Evolutionary conservation across 208 protist genomes (phyloP).

Genomic region (Wallacemonas sp.): DNA sequence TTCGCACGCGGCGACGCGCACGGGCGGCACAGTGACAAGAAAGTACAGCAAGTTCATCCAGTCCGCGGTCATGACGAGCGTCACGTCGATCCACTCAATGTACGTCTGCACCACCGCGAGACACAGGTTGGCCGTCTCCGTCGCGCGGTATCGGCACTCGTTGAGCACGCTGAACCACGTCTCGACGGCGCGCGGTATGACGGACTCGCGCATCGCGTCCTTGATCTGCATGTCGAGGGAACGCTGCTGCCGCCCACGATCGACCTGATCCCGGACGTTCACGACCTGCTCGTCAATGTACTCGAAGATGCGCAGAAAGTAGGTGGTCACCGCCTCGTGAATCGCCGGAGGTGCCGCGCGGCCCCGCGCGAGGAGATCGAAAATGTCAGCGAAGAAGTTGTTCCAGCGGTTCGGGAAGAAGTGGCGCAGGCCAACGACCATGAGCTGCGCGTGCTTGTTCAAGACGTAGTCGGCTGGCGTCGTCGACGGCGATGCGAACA

Average conservation of each 20-base stretch:
- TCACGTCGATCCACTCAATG: constrained; percentile 79
- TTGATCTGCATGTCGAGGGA: constrained; percentile 76
- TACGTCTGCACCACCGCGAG: constrained; percentile 69
- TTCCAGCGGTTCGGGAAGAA: constrained; percentile 73
- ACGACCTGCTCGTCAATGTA: constrained; percentile 85
- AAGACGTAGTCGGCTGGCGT: constrained; percentile 57
- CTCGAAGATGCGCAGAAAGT: constrained; percentile 83
- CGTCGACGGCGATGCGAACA: constrained; percentile 25
- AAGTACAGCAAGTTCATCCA: constrained; percentile 83
- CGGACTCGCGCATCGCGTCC: constrained; percentile 71
- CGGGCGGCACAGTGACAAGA: constrained; percentile 33
- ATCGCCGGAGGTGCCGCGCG: constrained; percentile 18
- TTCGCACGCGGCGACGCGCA: constrained; percentile 55
- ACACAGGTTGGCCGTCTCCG: constrained; percentile 60
- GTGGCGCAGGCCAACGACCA: constrained; percentile 62
- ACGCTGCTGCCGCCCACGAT: constrained; percentile 56
- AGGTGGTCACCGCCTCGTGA: constrained; percentile 44
- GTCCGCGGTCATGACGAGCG: constrained; percentile 53
- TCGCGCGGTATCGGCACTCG: constrained; percentile 44
- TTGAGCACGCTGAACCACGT: constrained; percentile 64
- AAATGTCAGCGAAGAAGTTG: constrained; percentile 64
- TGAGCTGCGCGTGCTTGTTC: constrained; percentile 87
- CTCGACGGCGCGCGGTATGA: constrained; percentile 56
- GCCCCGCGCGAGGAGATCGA: constrained; percentile 50
- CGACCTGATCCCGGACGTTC: constrained; percentile 50